Evolutionary conservation across 768 basidiomycete species (phyloP), one percentile per base, ranked within the genome.

Genomic region (Pseudohyphozyma bogoriensis): DNA sequence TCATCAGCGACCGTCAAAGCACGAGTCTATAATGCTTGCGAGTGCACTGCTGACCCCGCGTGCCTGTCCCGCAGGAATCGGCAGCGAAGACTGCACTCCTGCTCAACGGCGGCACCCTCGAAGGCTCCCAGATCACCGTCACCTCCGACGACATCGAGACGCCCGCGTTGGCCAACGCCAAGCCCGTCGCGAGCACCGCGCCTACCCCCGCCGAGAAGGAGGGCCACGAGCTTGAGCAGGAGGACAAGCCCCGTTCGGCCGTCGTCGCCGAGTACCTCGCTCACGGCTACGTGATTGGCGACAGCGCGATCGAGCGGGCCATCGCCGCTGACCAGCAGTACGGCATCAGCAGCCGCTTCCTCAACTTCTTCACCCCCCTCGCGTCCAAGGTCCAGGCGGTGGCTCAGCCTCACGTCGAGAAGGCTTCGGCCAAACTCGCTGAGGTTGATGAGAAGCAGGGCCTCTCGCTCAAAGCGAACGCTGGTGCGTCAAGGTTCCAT

Each of bases 261-360:
- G 89, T 95, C 69, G 86, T 87, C 31, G 92, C 93, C 32, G 93
- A 96, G 73, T 89, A 92, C 74, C 81, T 99, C 47, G 89, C 93
- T 2, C 83, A 82, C 70, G 95, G 93, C 2, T 96, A 97, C 76
- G 70, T 70, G 53, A 79, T 97, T 31, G 82, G 83, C 22, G 92
- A 97, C 71, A 71, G 78, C 51, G 80, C 91, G 67, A 78, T 97
- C 49, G 78, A 85, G 67, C 71, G 72, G 57, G 76, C 77, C 20
- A 77, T 78, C 62, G 76, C 74, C 55, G 69, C 75, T 59, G 75
- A 77, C 70, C 28, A 50, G 46, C 69, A 87, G 72, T 83, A 87
- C 63, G 93, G 93, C 26, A 97, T 99, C 67, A 92, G 89, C 4
- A 77, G 80, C 59, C 81, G 81, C 42, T 96, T 97, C 81, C 74